These are phyloP conservation scores for Pythium myriotylum DNA, from an alignment of 352 stramenopile species.

Conservation along the genomic window DNA sequence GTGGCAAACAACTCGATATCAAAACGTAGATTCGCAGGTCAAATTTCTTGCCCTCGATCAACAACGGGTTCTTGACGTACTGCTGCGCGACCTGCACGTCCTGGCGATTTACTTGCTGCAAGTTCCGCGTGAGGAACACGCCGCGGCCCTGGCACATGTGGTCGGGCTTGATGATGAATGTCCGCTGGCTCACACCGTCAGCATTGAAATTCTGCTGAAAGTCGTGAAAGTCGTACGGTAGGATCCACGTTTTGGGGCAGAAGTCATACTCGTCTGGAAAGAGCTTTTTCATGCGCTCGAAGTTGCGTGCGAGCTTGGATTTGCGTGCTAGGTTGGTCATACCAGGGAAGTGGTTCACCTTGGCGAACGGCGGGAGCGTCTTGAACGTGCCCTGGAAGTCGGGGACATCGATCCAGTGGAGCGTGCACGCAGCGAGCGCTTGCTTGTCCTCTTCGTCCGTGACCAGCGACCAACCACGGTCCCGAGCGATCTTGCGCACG, in stretches of 20 bases:
- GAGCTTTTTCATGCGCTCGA: constrained; percentile 94
- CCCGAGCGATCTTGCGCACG: constrained; percentile 73
- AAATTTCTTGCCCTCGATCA: constrained; percentile 92
- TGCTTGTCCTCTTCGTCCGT: constrained; percentile 74
- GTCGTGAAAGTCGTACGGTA: constrained; percentile 93
- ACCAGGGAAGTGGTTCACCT: constrained; percentile 96
- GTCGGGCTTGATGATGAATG: constrained; percentile 97
- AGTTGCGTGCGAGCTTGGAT: constrained; percentile 93
- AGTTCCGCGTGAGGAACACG: constrained; percentile 94
- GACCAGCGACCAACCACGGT: constrained; percentile 75
- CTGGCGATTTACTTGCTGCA: constrained; percentile 87
- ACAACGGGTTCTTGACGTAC: constrained; percentile 75
- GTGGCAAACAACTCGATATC: constrained; percentile 79
- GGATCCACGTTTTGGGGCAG: constrained; percentile 95
- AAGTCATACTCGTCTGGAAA: constrained; percentile 95
- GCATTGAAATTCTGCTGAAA: constrained; percentile 93
- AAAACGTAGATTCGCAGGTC: constrained; percentile 93
- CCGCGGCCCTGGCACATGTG: constrained; percentile 89
- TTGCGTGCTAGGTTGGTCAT: constrained; percentile 96
- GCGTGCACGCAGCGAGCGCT: constrained; percentile 77
- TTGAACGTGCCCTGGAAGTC: constrained; percentile 91
- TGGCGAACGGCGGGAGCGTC: constrained; percentile 90
- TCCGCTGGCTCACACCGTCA: constrained; percentile 86
- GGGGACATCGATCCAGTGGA: constrained; percentile 96
- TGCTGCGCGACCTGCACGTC: constrained; percentile 89